These are phyloP conservation scores for Chrysochromulina parva DNA, from an alignment of 78 protist species.

Conservation along the genomic window DNA sequence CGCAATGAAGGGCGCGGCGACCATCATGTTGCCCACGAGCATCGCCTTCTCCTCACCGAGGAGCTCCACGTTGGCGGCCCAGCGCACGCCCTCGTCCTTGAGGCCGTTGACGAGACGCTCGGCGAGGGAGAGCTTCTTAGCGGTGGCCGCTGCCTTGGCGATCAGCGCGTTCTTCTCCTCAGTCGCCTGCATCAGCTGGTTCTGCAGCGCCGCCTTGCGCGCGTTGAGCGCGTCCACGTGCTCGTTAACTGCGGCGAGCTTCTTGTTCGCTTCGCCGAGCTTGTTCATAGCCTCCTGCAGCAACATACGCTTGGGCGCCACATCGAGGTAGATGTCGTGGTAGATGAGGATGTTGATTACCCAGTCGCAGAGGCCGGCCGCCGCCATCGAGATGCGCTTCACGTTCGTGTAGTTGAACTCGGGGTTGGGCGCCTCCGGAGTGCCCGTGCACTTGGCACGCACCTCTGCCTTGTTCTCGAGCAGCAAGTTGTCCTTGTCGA, in stretches of 20 bases:
- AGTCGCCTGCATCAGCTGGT: constrained; percentile 17
- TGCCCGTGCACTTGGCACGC: constrained; percentile 18
- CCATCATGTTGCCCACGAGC: constrained; percentile 73
- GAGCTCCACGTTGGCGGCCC: constrained; percentile 50
- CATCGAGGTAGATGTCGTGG: constrained; percentile 69
- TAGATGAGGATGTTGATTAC: constrained; percentile 56
- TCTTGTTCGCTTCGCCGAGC: constrained; percentile 21
- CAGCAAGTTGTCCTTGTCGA: constrained; percentile 27
- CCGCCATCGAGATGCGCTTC: constrained; percentile 56
- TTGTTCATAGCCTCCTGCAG: constrained; percentile 55
- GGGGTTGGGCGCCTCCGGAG: not conserved
- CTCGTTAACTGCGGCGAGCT: constrained; percentile 23
- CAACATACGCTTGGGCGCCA: constrained; percentile 61
- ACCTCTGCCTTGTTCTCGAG: constrained; percentile 50
- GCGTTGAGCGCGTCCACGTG: constrained; percentile 41
- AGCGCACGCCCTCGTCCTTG: constrained; percentile 61
- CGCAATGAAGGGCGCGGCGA: constrained; percentile 67
- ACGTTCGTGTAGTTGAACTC: constrained; percentile 53
- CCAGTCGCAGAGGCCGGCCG: constrained; percentile 74
- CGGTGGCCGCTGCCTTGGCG: constrained; percentile 57
- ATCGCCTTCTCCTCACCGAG: constrained; percentile 6
- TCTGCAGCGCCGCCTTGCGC: constrained; percentile 37
- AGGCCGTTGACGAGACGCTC: constrained; percentile 72
- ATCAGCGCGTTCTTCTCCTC: constrained; percentile 52
- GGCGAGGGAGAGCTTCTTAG: constrained; percentile 59